Conservation (phyloP, 108 stramenopile species). For the Schizochytrium sp. region DNA sequence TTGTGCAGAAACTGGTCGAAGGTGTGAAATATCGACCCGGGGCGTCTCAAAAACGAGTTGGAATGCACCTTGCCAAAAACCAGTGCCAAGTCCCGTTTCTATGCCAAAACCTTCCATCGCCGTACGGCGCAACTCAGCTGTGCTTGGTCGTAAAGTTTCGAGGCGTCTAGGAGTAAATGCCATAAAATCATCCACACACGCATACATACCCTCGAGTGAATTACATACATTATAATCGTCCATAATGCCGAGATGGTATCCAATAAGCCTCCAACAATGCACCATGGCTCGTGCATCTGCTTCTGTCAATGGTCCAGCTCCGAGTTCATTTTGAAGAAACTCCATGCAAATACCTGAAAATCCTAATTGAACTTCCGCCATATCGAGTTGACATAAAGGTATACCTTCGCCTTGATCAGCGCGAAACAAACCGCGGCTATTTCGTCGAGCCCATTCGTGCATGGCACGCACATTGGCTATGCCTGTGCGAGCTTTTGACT, state of each 20-base stretch:
- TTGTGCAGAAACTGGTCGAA: background rate
- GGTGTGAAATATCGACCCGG: background rate
- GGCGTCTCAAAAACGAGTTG: background rate
- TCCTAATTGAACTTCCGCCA: conserved; percentile 55
- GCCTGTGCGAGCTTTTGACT: conserved; percentile 24
- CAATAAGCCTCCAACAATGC: conserved; percentile 21
- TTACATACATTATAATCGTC: background rate
- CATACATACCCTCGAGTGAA: background rate
- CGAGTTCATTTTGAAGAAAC: background rate
- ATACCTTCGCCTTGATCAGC: background rate
- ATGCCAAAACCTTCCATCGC: conserved; percentile 58
- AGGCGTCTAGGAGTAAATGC: conserved; percentile 31
- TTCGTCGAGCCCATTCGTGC: conserved; percentile 46
- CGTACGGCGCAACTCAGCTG: conserved; percentile 43
- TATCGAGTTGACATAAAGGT: conserved; percentile 24
- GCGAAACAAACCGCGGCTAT: background rate
- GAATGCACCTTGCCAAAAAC: conserved; percentile 30
- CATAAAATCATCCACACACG: conserved; percentile 57
- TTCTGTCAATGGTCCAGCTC: background rate
- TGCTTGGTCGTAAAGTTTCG: background rate
- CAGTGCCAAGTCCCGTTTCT: background rate
- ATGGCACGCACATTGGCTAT: conserved; percentile 36
- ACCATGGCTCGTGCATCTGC: conserved; percentile 18
- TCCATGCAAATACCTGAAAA: conserved; percentile 47
- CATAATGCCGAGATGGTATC: conserved; percentile 34